These are phyloP conservation scores for Bimuria novae-zelandiae DNA, from an alignment of 2,329 filamentous ascomycete species.

Conservation along the genomic window DNA sequence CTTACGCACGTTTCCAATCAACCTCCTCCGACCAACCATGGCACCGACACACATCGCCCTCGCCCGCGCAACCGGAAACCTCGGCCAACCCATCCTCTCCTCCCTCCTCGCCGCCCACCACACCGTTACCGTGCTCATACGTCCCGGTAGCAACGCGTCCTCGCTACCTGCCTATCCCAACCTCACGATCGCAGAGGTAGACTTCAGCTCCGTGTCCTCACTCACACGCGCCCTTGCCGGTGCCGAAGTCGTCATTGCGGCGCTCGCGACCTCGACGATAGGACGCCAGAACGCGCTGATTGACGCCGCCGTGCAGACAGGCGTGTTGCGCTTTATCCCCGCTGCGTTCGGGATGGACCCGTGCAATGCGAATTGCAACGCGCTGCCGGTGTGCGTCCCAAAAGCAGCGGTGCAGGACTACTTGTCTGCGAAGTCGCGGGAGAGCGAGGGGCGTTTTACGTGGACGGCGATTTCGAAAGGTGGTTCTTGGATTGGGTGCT, in stretches of 20 bases:
- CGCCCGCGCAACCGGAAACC: constrained; percentile 29
- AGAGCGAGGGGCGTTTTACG: constrained; percentile 21
- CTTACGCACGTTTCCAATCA: too few relatives aligned
- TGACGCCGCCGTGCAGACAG: constrained; percentile 42
- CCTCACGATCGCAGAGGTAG: constrained; percentile 32
- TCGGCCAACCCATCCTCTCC: constrained; percentile 35
- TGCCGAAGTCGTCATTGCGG: constrained; percentile 40
- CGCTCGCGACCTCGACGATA: constrained; percentile 19
- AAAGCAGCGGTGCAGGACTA: constrained; percentile 7
- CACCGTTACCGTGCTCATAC: constrained; percentile 40
- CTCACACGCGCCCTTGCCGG: constrained; percentile 34
- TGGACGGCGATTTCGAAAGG: constrained; percentile 44
- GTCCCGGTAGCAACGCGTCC: constrained; percentile 12
- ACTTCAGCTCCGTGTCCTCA: constrained; percentile 11
- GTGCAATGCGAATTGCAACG: constrained; percentile 3
- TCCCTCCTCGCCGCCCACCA: constrained; percentile 32
- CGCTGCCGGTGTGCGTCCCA: constrained; percentile 10
- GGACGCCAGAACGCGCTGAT: constrained; percentile 28
- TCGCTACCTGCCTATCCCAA: constrained; percentile 13
- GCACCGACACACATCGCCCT: constrained; percentile 7
- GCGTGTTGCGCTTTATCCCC: constrained; percentile 41
- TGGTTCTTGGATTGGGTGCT: constrained; percentile 41
- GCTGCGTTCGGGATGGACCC: constrained; percentile 28
- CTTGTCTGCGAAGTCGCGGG: not conserved
- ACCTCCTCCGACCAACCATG: too few relatives aligned